Evolutionary conservation across 2,329 filamentous ascomycete species (phyloP), one percentile per base, ranked within the genome.

Genomic region (Colletotrichum navitas): DNA sequence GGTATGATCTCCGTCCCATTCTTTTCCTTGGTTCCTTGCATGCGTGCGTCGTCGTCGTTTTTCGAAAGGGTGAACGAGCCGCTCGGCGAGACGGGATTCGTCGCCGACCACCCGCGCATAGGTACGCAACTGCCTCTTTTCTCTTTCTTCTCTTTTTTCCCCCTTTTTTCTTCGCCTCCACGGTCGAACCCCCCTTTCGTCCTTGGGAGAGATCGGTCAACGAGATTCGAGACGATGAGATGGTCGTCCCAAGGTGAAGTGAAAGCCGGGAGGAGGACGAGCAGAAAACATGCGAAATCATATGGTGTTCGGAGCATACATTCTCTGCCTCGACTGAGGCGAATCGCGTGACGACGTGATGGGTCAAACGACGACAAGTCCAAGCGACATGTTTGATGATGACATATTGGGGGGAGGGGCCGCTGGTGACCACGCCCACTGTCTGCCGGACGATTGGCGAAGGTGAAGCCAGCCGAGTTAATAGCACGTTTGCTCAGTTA

Each of bases 351-450:
- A 39, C 34, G 49, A 55, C 5, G 36, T 12, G 24, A 54, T 56
- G 68, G 65, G 59, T 71, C 68, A 71, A 61, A 71, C 65, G 45
- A 55, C 65, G 59, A 39, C 56, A 36, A 45, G 63, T 26, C 51
- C 63, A 55, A 24, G 43, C 47, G 45, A 41, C 63, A 34, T 41
- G 68, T 71, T 64, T 71, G 68, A 71, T 68, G 59, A 43, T 39
- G 29, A 63, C 34, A 47, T 45, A 47, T 36, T 60, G 36, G 55
- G 21, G 51, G 45, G 21, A 4, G 21, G 18, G 8, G 41, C 12
- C 26, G 47, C n/a, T 32, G 26, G 18, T 11, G 34, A 36, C 29
- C 29, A 29, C 29, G 29, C 29, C 29, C 29, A 29, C 10, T 36
- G 8, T 8, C 18, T 26, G 47, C 29, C 41, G 49, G 18, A 49